Percentiles rank a stretch among this genome's conserved stretches.
phyloP scores from a whole-genome alignment of 1,139 yeast genomes.

The Taphrina sp. region DNA sequence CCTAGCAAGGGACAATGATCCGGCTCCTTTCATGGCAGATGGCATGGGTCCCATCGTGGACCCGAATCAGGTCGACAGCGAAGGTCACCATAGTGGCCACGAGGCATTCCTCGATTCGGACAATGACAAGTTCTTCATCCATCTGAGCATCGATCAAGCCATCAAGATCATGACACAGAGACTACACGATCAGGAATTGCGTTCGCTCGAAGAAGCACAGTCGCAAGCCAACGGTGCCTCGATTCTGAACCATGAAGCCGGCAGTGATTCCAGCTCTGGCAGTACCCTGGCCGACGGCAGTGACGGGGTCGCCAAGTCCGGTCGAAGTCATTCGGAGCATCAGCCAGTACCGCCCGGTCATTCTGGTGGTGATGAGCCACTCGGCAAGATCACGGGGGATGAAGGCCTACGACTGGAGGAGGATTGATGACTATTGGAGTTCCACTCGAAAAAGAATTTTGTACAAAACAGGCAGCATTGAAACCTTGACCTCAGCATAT shows the following conservation, averaged over 20 bases:
- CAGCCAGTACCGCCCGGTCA: not conserved
- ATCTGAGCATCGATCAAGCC: conserved; percentile 21
- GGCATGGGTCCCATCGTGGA: conserved; percentile 20
- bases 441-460: too few species aligned
- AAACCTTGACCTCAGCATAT: too few species aligned
- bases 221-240: too few species aligned
- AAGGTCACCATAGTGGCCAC: conserved; percentile 6
- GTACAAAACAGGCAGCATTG: too few species aligned
- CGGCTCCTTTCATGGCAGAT: conserved; percentile 21
- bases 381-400: conserved; percentile 1
- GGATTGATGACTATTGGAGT: conserved; percentile 4
- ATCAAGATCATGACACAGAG: conserved; percentile 6
- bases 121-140: conserved; percentile 15
- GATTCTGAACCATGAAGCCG: too few species aligned
- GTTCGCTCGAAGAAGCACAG: not conserved
- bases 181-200: conserved; percentile 3
- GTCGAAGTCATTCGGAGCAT: too few species aligned
- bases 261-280: not conserved
- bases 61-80: not conserved
- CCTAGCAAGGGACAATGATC: conserved; percentile 10
- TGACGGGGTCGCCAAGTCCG: not conserved
- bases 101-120: conserved; percentile 21
- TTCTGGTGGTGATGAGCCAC: not conserved
- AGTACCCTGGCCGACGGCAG: not conserved
- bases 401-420: conserved; percentile 19